Percentiles rank a stretch among this genome's conserved stretches.
phyloP scores from a whole-genome alignment of 2,329 filamentous ascomycete genomes.

The Neopestalotiopsis sp. region DNA sequence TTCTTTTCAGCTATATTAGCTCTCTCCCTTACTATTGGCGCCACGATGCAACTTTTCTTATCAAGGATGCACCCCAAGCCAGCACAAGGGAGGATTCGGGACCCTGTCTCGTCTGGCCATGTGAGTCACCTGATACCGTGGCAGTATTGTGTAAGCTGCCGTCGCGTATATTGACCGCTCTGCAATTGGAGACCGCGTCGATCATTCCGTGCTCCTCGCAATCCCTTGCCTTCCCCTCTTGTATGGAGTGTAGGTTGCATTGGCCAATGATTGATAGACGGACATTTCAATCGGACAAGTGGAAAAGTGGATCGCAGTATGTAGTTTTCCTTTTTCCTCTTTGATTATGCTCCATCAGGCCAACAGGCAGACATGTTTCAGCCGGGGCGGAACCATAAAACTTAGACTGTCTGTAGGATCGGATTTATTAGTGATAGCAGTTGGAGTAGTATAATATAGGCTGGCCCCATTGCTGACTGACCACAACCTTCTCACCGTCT shows the following conservation, averaged over 20 bases:
- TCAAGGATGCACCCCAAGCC: neutral
- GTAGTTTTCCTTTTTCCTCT: neutral
- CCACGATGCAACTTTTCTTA: neutral
- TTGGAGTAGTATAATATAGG: too few species aligned
- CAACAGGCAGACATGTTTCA: neutral
- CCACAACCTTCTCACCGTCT: too few species aligned
- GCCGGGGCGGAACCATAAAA: too few species aligned
- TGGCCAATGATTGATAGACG: neutral
- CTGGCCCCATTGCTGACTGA: too few species aligned
- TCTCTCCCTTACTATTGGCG: neutral
- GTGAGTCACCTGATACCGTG: constrained; percentile 19
- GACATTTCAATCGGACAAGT: neutral
- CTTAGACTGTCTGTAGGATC: neutral
- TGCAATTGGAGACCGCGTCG: neutral
- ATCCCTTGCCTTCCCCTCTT: neutral
- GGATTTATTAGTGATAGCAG: neutral
- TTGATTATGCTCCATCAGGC: neutral
- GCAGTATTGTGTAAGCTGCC: neutral
- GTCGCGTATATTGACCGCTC: neutral
- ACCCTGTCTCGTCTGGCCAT: neutral
- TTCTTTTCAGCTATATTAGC: neutral
- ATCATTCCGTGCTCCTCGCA: neutral
- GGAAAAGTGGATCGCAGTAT: neutral
- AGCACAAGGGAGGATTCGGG: neutral
- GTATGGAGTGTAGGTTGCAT: neutral